Evolutionary conservation across 225 moss, liverwort and hornwort genomes (phyloP), one percentile per base, ranked within the genome.

Genomic region (Ulota crispa): DNA sequence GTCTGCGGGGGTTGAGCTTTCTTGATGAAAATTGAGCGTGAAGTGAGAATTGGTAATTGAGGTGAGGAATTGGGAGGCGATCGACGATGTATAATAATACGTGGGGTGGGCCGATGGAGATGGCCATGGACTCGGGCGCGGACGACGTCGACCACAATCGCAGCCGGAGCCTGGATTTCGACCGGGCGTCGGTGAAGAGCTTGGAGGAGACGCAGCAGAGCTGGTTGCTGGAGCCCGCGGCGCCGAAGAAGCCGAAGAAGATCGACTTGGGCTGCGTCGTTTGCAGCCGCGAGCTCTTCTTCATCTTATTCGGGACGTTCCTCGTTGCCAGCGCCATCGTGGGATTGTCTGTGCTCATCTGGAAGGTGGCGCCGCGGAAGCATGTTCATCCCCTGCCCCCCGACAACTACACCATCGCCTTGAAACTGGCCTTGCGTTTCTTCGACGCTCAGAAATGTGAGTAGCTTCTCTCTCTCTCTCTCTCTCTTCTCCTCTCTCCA

Each of bases 201-300:
- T 77, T 95, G 70, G 97, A 95, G 81, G 97, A 97, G 88, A 95
- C 97, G 63, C 97, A 97, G 42, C 92, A 93, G 76, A 95, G 97
- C 86, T 97, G 97, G 97, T 80, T 97, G 47, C 80, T 97, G 30
- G 97, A 95, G 42, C 93, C 97, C 13, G 60, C 88, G 31, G 84
- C 87, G 10, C 85, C 79, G 87, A 90, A 92, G 91, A 92, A 92
- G 81, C 83, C 88, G 91, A 93, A 93, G 87, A 89, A 92, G 66
- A 86, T 97, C 27, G 97, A 97, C 86, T 82, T 97, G 77, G 97
- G 95, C 77, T 97, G 95, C 75, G 84, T 97, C 61, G 80, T 90
- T 63, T 80, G 95, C 30, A 95, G 97, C 72, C 86, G 93, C 19
- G 89, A 95, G 79, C 88, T 93, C 68, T 94, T 93, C 86, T 80